Evolutionary conservation across 148 eudicot species (phyloP), one percentile per base, ranked within the genome.

Genomic region (Rhododendron ferrugineum): DNA sequence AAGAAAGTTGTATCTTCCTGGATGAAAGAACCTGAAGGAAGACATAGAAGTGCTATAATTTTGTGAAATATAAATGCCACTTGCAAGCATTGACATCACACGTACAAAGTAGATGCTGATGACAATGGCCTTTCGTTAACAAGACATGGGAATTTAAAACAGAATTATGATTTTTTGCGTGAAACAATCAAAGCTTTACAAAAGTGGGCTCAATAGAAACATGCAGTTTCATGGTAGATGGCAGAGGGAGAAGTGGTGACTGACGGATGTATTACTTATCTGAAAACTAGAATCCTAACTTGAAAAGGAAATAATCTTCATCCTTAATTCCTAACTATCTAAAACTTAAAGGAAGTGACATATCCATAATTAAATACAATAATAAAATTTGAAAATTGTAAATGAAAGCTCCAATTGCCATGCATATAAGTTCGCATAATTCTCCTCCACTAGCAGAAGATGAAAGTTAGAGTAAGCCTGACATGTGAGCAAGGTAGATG

Each of bases 1-100:
- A 86, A 32, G 92, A 78, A 84, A 97, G 95, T 88, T 94, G 79
- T 89, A 97, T 96, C 54, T 92, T 95, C 88, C 98, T 91, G 80
- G 92, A 93, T 46, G 92, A 88, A 32, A 97, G 95, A 85, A 97
- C 97, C 99, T 97, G 91, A 56, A 77, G 16, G 20, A 50, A 4
- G 44, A 5, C 23, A 32, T 70, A 20, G 11, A 64, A 52, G 78
- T 23, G 60, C 78, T 85, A 30, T 22, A 50, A 72, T 30, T 82
- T 34, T 76, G 32, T 30, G 22, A 86, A 75, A 32, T 46, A 60
- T 37, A 15, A 26, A 72, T 64, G 80, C 10, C 11, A 14, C n/a
- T 11, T 23, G 72, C n/a, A 52, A 26, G 32, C 37, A 46, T 34
- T 32, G 64, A 26, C 74, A 58, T 44, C 23, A 77, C n/a, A 80